Base-by-base conservation (phyloP, 805 yeast species). In the Wickerhamiella occidentalis region DNA sequence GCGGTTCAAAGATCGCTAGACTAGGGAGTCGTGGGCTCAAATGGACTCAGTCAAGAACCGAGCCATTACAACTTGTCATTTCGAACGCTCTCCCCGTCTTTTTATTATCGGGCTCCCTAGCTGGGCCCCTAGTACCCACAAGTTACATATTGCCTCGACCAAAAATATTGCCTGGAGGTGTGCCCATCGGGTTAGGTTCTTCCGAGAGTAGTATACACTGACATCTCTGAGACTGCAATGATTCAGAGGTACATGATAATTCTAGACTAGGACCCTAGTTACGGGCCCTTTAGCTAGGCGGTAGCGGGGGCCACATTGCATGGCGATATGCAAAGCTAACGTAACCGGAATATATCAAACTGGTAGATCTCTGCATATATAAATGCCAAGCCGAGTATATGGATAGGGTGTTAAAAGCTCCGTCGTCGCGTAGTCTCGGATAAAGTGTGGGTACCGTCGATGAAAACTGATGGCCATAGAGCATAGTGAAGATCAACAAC, bases 291-390 rank as follows among this genome's bases (percentile, higher is more conserved):
- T 33, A 33, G 38, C 38, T 33, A 15, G 38, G 38, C 38, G 15
- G 38, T 33, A 33, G 38, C 38, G 38, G 41, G 41, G 41, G 26
- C 41, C 41, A 37, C 41, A 37, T 22, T 40, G 44, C 44, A 40
- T 22, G 19, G 19, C 3, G 44, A 23, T 40, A 40, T 40, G 44
- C 44, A 40, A 22, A 15, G 44, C 44, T 23, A 40, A 40, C 44
- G 44, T 40, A 40, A 40, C 44, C 44, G 25, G 44, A 40, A 15
- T 7, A 38, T 38, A 38, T 38, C 42, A 38, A 38, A 38, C 42
- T 38, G 42, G 26, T 22, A 21, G 42, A 22, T 19, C 42, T 21
- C 17, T 22, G 42, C 42, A 38, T 38, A 38, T 38, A 38, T 38
- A 38, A 38, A 38, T n/a, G 42, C 42, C 42, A 38, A 22, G 38